Evolutionary conservation across 371 early-diverging fungal genomes (phyloP).

Genomic region (Mortierella sp.): DNA sequence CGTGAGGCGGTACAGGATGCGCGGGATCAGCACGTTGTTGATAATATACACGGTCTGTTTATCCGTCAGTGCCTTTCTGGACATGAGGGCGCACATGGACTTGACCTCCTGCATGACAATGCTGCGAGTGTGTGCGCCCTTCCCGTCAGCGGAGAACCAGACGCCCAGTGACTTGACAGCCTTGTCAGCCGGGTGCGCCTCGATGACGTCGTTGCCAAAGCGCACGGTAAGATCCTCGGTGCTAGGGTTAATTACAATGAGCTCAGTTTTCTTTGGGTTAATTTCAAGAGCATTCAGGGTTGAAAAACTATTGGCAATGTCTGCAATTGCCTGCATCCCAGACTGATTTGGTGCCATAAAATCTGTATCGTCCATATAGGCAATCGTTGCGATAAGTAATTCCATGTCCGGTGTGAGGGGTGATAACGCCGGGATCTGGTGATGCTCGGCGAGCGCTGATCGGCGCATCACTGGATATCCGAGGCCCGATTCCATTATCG

Average conservation of each 20-base stretch:
- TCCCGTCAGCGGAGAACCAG: slow-evolving; percentile 20
- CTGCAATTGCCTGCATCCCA: neutral
- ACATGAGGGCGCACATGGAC: neutral
- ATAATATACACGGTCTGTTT: slow-evolving; percentile 29
- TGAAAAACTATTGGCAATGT: slow-evolving; percentile 16
- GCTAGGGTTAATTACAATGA: slow-evolving; percentile 13
- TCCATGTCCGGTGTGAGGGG: neutral
- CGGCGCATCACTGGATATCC: slow-evolving; percentile 4
- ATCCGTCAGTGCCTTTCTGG: slow-evolving; percentile 17
- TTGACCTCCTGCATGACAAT: slow-evolving; percentile 3
- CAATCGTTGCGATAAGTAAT: slow-evolving; percentile 2
- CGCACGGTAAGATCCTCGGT: neutral
- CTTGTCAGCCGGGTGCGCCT: neutral
- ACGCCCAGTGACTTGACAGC: slow-evolving; percentile 19
- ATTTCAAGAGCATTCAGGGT: slow-evolving; percentile 18
- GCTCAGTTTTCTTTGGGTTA: slow-evolving; percentile 26
- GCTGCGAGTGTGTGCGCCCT: neutral
- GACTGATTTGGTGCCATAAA: neutral
- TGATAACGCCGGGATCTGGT: neutral
- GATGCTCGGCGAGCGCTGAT: neutral
- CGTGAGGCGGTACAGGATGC: slow-evolving; percentile 17
- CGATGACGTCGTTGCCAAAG: slow-evolving; percentile 8
- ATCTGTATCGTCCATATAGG: slow-evolving; percentile 7
- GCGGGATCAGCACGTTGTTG: slow-evolving; percentile 21
- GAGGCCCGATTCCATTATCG: neutral